Conservation (phyloP, 2,329 filamentous ascomycete species). For the Beauveria sp. region DNA sequence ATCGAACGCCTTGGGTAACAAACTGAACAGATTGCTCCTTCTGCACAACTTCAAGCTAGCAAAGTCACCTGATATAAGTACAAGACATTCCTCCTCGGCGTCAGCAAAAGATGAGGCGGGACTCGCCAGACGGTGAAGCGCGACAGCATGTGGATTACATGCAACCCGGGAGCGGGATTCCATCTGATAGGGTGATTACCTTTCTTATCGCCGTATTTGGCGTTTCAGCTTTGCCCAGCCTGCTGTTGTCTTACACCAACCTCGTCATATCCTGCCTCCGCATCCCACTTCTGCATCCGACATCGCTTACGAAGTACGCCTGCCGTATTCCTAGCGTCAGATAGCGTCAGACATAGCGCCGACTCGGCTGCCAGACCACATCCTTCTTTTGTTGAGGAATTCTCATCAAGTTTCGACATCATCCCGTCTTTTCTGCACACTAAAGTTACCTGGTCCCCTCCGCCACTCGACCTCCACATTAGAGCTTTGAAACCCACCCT, state of each 20-base stretch:
- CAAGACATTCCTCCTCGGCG: not conserved
- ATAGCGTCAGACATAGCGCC: not conserved
- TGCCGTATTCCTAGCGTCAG: conserved; percentile 1
- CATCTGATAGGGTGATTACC: not conserved
- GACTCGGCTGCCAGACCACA: not conserved
- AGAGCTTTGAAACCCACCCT: not conserved
- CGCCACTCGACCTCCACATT: not conserved
- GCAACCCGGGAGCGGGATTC: not conserved
- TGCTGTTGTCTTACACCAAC: conserved; percentile 1
- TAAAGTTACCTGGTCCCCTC: not conserved
- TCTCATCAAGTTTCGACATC: not conserved
- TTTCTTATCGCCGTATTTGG: not conserved
- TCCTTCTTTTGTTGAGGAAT: not conserved
- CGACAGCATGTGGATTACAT: not conserved
- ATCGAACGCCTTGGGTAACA: no score
- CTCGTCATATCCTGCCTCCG: conserved; percentile 2
- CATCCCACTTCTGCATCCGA: conserved; percentile 8
- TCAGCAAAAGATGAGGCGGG: not conserved
- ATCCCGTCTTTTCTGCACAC: not conserved
- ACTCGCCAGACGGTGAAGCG: not conserved
- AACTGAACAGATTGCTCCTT: no score
- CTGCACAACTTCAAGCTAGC: no score
- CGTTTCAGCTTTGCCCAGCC: not conserved
- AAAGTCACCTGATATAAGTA: not conserved
- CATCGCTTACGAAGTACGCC: conserved; percentile 3